phyloP scores from a whole-genome alignment of 495 filamentous ascomycete species.

The Aspergillus bridgeri region DNA sequence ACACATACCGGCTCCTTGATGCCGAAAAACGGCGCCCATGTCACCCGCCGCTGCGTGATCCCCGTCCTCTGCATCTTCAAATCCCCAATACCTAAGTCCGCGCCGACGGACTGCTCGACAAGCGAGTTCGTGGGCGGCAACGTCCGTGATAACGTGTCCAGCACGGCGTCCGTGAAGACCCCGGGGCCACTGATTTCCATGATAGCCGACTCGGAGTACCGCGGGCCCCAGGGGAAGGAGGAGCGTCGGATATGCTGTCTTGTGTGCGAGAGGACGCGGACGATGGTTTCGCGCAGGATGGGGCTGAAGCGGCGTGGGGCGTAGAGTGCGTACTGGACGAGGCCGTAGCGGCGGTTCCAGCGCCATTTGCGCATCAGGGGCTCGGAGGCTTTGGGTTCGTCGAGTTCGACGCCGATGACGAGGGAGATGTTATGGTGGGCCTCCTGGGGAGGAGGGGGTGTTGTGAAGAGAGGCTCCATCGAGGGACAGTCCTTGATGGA shows the following conservation, averaged over 20 bases:
- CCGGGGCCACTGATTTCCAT: slow-evolving; percentile 38
- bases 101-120: slow-evolving; percentile 23
- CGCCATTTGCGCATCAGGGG: slow-evolving; percentile 36
- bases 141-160: slow-evolving; percentile 35
- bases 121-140: slow-evolving; percentile 30
- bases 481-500: slow-evolving; percentile 33
- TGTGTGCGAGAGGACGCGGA: slow-evolving; percentile 37
- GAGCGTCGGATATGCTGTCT: slow-evolving; percentile 19
- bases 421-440: slow-evolving; percentile 30
- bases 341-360: slow-evolving; percentile 38
- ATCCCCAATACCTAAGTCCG: slow-evolving; percentile 28
- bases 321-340: slow-evolving; percentile 42
- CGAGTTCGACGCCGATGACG: slow-evolving; percentile 39
- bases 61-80: slow-evolving; percentile 13
- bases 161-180: slow-evolving; percentile 40
- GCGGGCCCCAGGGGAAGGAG: slow-evolving; percentile 11
- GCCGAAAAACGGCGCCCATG: slow-evolving; percentile 42
- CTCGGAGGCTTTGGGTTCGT: slow-evolving; percentile 38
- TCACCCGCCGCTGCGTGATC: slow-evolving; percentile 25
- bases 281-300: slow-evolving; percentile 32
- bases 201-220: slow-evolving; percentile 29
- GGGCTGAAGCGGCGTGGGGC: slow-evolving; percentile 42
- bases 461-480: slow-evolving; percentile 24
- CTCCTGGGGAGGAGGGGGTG: neutral
- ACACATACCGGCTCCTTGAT: slow-evolving; percentile 33